Evolutionary conservation across 257 asterid species (phyloP).

Genomic region (Datura wrightii): DNA sequence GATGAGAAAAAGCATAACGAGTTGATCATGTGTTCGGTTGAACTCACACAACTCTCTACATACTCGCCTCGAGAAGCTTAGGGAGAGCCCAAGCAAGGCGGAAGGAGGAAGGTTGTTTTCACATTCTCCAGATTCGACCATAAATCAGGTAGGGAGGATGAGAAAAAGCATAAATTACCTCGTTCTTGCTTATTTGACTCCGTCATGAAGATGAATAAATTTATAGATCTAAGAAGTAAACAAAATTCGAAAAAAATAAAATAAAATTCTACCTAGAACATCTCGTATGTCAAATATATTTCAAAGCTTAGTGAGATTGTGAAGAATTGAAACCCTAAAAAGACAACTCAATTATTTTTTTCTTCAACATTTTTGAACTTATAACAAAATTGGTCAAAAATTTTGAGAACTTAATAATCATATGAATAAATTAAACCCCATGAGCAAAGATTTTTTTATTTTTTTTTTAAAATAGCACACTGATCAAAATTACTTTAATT

Average conservation of each 20-base stretch:
- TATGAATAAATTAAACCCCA: background rate
- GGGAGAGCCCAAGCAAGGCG: background rate
- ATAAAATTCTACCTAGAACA: background rate
- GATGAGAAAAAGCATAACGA: background rate
- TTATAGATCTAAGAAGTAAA: constrained; percentile 18
- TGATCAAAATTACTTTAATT: constrained; percentile 22
- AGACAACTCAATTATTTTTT: background rate
- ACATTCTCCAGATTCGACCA: background rate
- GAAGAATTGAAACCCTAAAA: constrained; percentile 2
- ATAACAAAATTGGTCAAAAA: background rate
- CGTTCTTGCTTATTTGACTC: background rate
- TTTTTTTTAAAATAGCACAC: background rate
- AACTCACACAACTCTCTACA: background rate
- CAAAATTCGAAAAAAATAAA: background rate
- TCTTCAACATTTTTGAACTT: background rate
- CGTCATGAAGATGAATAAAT: background rate
- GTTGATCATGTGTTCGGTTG: background rate
- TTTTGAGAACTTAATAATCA: background rate
- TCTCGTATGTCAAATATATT: background rate
- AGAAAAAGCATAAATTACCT: background rate
- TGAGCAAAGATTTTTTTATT: background rate
- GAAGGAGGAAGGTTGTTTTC: background rate
- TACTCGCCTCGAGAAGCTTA: background rate
- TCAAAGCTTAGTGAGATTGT: constrained; percentile 12
- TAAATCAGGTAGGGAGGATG: no score